phyloP scores from a whole-genome alignment of 805 yeast genomes.

The Lipomyces anomalus region DNA sequence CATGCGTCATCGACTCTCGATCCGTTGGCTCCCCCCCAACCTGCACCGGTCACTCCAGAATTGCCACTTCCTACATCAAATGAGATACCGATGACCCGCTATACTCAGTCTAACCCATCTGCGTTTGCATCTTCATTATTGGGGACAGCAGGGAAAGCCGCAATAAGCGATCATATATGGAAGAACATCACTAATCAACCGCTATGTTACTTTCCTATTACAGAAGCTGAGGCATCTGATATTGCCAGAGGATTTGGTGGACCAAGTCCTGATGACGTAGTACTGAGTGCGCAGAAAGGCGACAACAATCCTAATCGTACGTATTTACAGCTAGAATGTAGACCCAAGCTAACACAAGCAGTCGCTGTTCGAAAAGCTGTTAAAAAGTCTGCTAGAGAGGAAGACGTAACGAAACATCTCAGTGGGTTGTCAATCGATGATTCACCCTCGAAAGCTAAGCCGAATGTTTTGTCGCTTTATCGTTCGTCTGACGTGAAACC shows the following conservation, averaged over 20 bases:
- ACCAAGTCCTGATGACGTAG: conserved; percentile 81
- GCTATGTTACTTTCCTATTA: conserved; percentile 33
- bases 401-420: conserved; percentile 9
- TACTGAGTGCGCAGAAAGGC: conserved; percentile 49
- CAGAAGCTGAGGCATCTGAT: conserved; percentile 32
- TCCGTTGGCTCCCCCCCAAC: too few relatives aligned
- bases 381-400: neutral
- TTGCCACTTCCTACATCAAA: too few relatives aligned
- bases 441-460: conserved; percentile 31
- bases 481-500: too few relatives aligned
- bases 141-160: neutral
- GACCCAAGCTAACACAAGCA: conserved; percentile 1
- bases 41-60: too few relatives aligned
- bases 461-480: too few relatives aligned
- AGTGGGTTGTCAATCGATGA: conserved; percentile 14
- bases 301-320: conserved; percentile 14
- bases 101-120: neutral
- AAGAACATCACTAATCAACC: conserved; percentile 37
- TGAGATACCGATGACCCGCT: neutral
- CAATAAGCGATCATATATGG: conserved; percentile 19
- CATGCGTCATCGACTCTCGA: too few relatives aligned
- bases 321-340: neutral
- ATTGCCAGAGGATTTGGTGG: conserved; percentile 50
- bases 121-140: neutral
- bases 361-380: conserved; percentile 1